Conservation (phyloP, 2,329 filamentous ascomycete species). For the Penicillium sp. region DNA sequence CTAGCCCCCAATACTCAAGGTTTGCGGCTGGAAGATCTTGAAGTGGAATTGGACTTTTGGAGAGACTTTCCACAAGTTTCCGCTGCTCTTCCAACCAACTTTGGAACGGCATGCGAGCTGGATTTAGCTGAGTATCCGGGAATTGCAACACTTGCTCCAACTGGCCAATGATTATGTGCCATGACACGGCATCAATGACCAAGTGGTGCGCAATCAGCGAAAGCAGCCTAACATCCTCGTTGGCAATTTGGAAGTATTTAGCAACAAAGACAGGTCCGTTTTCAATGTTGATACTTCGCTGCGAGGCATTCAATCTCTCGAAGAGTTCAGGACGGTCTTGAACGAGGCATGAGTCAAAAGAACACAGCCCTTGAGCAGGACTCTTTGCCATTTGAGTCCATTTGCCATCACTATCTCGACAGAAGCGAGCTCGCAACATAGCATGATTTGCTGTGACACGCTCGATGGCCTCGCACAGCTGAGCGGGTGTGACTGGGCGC, state of each 20-base stretch:
- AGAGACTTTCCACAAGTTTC: background rate
- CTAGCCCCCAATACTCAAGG: constrained; percentile 1
- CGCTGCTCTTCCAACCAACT: constrained; percentile 1
- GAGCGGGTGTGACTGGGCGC: background rate
- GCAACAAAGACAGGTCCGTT: constrained; percentile 1
- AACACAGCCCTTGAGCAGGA: background rate
- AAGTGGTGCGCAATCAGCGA: constrained; percentile 1
- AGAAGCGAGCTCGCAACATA: constrained; percentile 4
- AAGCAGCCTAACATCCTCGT: background rate
- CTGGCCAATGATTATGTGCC: constrained; percentile 1
- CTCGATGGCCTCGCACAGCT: background rate
- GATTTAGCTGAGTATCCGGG: background rate
- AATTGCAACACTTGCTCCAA: constrained; percentile 1
- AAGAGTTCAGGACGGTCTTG: background rate
- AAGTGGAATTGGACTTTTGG: background rate
- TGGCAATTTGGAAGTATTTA: background rate
- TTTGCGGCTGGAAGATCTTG: background rate
- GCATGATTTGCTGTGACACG: background rate
- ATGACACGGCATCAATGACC: constrained; percentile 2
- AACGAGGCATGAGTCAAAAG: background rate
- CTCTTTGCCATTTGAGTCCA: constrained; percentile 1
- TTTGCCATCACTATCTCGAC: background rate
- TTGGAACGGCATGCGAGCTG: constrained; percentile 1
- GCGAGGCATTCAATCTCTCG: background rate
- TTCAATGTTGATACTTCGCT: constrained; percentile 2